Base-by-base conservation (phyloP, 176 grass and related monocot genomes). In the Oryza brachyantha region DNA sequence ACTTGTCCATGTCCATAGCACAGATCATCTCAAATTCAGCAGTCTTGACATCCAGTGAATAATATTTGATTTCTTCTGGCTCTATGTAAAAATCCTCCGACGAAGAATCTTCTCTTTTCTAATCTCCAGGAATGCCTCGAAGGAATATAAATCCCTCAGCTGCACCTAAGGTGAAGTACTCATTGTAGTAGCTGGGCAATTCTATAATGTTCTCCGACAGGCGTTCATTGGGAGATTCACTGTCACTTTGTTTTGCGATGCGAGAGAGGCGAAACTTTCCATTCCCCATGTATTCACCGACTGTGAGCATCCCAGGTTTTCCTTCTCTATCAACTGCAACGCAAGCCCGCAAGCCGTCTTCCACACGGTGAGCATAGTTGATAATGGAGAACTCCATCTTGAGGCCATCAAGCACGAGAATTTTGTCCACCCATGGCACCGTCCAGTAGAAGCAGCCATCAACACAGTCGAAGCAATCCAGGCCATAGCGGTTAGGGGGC, bases 361-460 rank as follows among this genome's bases (percentile, higher is more conserved):
- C 17, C 45, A 19, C 4, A 50, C 16, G 16, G 5, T 50, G n/a
- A n/a, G n/a, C n/a, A n/a, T n/a, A n/a, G n/a, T 62, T 35, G 31
- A 84, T 12, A 25, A 61, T 34, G 0, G 68, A 85, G 6, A 85
- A 79, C 26, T 85, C 68, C 68, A 79, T 85, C 12, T 0, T 79
- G 5, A 29, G 0, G 0, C 41, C n/a, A 31, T 84, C 41, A 2
- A 78, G 32, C 24, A 64, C 31, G 21, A 84, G 55, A n/a, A 31
- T 13, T 11, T 32, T 63, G 4, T 46, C 39, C 5, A 0, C 13
- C 52, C 13, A 61, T 27, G 10, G 39, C 14, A 0, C 8, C 3
- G 38, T 41, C 74, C 82, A 84, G 74, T 63, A 84, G 74, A 77
- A 78, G 24, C 74, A 71, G 40, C 54, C 73, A 3, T 13, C 4